These are phyloP conservation scores for Helotiales sp. DNA, from an alignment of 2,329 filamentous ascomycete genomes.

Conservation along the genomic window DNA sequence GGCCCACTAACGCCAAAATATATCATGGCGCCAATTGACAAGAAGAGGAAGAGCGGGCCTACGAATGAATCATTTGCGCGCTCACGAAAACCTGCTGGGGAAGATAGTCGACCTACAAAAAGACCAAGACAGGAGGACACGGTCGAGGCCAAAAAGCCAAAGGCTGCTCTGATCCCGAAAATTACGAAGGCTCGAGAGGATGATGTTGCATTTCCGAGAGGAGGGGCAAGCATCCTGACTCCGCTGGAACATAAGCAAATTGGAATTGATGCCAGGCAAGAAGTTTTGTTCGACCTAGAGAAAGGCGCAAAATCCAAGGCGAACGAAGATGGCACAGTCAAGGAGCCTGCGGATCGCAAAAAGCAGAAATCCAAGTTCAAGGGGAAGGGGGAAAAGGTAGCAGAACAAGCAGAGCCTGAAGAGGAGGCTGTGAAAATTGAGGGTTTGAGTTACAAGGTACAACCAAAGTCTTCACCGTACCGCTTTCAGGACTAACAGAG, in stretches of 20 bases:
- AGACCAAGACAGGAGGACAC: constrained; percentile 30
- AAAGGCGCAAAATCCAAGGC: constrained; percentile 53
- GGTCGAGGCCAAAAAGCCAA: constrained; percentile 19
- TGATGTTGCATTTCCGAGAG: constrained; percentile 87
- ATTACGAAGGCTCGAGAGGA: constrained; percentile 65
- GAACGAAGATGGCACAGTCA: constrained; percentile 36
- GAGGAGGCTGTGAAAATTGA: constrained; percentile 70
- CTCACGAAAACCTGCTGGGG: constrained; percentile 27
- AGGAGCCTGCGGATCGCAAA: constrained; percentile 39
- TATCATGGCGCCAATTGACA: constrained; percentile 36
- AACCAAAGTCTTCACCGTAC: constrained; percentile 21
- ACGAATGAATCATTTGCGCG: constrained; percentile 36
- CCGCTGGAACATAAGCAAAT: constrained; percentile 97
- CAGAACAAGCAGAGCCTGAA: constrained; percentile 47
- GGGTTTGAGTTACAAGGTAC: constrained; percentile 84
- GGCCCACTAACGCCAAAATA: not conserved
- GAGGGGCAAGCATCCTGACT: constrained; percentile 86
- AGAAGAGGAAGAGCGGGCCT: constrained; percentile 34
- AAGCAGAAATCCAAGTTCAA: constrained; percentile 57
- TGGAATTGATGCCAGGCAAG: constrained; percentile 85
- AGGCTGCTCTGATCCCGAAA: constrained; percentile 27
- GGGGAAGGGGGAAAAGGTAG: constrained; percentile 44
- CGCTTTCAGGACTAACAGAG: constrained; percentile 34
- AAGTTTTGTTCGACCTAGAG: constrained; percentile 87
- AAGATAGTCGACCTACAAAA: constrained; percentile 32